Conservation (phyloP, 805 yeast species). For the Brettanomyces sp. region DNA sequence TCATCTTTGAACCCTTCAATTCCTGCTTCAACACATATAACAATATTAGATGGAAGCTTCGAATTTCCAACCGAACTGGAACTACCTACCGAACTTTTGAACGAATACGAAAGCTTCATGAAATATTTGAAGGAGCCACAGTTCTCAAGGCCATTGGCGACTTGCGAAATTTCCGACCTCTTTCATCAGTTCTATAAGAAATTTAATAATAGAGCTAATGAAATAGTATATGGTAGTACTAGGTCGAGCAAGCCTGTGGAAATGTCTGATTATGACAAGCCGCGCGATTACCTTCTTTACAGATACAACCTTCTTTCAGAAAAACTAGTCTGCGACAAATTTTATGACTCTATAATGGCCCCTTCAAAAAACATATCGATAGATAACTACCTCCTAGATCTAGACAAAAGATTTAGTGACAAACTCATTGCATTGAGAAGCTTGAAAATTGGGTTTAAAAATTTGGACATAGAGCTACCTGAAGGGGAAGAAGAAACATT, state of each 20-base stretch:
- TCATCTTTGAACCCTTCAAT: background rate
- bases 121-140: slow-evolving; percentile 26
- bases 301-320: slow-evolving; percentile 23
- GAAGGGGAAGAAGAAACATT: slow-evolving; percentile 16
- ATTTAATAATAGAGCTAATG: slow-evolving; percentile 15
- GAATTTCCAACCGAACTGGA: slow-evolving; percentile 13
- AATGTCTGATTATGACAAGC: slow-evolving; percentile 13
- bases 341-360: slow-evolving; percentile 24
- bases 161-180: slow-evolving; percentile 25
- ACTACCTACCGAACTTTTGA: slow-evolving; percentile 18
- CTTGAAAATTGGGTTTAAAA: slow-evolving; percentile 15
- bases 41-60: slow-evolving; percentile 9
- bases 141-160: slow-evolving; percentile 26
- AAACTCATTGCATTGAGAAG: slow-evolving; percentile 19
- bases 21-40: slow-evolving; percentile 5
- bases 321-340: slow-evolving; percentile 24
- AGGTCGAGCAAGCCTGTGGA: slow-evolving; percentile 11
- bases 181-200: slow-evolving; percentile 25
- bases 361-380: slow-evolving; percentile 21
- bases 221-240: slow-evolving; percentile 11
- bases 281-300: slow-evolving; percentile 10
- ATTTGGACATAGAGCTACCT: slow-evolving; percentile 23
- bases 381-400: slow-evolving; percentile 21
- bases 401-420: slow-evolving; percentile 18
- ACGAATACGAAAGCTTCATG: slow-evolving; percentile 19